phyloP scores from a whole-genome alignment of 306 rosid genomes.

The Prunus armeniaca region DNA sequence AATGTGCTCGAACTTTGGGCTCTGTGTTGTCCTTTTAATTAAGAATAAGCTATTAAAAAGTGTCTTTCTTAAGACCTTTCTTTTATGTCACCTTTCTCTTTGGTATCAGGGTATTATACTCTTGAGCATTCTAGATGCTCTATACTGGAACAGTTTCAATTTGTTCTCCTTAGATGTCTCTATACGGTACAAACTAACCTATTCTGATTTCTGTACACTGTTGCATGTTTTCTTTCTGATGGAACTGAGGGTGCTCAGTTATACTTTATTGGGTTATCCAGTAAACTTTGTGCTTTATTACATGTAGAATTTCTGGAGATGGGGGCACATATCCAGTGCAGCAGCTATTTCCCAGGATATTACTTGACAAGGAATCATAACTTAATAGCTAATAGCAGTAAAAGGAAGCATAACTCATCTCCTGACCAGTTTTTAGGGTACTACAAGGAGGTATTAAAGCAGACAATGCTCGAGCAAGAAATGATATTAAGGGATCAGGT shows the following conservation, averaged over 20 bases:
- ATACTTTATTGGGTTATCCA: slow-evolving; percentile 1
- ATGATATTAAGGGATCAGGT: slow-evolving; percentile 65
- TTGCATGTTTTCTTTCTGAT: slow-evolving; percentile 19
- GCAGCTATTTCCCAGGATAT: slow-evolving; percentile 33
- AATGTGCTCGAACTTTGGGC: too few relatives aligned
- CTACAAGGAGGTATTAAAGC: slow-evolving; percentile 52
- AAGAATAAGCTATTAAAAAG: too few relatives aligned
- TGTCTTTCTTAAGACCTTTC: too few relatives aligned
- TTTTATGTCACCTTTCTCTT: neutral
- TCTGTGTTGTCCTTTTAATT: too few relatives aligned
- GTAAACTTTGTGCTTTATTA: slow-evolving; percentile 25
- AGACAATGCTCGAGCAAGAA: slow-evolving; percentile 65
- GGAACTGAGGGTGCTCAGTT: slow-evolving; percentile 18
- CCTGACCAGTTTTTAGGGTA: slow-evolving; percentile 27
- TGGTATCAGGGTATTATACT: neutral
- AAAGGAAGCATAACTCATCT: slow-evolving; percentile 15
- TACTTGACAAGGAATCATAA: slow-evolving; percentile 29
- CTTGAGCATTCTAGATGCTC: neutral
- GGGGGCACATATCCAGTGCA: slow-evolving; percentile 41
- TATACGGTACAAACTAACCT: neutral
- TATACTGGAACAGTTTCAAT: neutral
- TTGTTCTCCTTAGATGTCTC: neutral
- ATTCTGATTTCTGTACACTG: slow-evolving; percentile 23
- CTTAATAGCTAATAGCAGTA: slow-evolving; percentile 40
- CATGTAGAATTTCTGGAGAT: slow-evolving; percentile 44